Evolutionary conservation across 2,329 filamentous ascomycete genomes (phyloP).

Genomic region (Sphaerulina vaccinii): DNA sequence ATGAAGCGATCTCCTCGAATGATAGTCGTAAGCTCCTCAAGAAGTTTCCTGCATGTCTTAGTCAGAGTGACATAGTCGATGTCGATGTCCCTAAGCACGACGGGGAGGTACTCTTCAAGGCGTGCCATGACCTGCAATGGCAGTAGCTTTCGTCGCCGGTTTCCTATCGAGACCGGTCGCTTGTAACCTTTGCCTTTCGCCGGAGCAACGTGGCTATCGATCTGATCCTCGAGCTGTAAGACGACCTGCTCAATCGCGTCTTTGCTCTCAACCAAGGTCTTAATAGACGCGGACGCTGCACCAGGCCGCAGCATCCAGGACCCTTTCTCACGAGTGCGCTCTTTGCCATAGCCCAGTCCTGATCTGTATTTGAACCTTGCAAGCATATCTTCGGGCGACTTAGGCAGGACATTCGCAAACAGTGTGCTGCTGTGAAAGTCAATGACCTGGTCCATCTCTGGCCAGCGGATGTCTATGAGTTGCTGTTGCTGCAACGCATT

Average conservation of each 20-base stretch:
- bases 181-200: neutral
- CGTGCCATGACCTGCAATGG: neutral
- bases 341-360: neutral
- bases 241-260: neutral
- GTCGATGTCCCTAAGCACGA: conserved; percentile 5
- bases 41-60: conserved; percentile 10
- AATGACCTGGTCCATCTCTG: conserved; percentile 6
- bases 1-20: no score
- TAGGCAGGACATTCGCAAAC: conserved; percentile 7
- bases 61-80: conserved; percentile 6
- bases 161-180: neutral
- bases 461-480: neutral
- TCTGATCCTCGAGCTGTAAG: conserved; percentile 4
- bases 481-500: conserved; percentile 1
- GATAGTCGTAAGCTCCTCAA: no score
- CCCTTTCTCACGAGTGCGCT: neutral
- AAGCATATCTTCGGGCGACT: neutral
- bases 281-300: neutral
- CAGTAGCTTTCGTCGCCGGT: neutral
- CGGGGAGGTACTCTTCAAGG: neutral
- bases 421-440: neutral
- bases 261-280: conserved; percentile 1
- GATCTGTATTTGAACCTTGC: neutral
- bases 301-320: conserved; percentile 2
- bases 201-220: neutral